Percentiles rank a stretch among this genome's conserved stretches.
Conservation (phyloP, 129 eudicot genomes). For the Chrysanthemum lavandulifolium region DNA sequence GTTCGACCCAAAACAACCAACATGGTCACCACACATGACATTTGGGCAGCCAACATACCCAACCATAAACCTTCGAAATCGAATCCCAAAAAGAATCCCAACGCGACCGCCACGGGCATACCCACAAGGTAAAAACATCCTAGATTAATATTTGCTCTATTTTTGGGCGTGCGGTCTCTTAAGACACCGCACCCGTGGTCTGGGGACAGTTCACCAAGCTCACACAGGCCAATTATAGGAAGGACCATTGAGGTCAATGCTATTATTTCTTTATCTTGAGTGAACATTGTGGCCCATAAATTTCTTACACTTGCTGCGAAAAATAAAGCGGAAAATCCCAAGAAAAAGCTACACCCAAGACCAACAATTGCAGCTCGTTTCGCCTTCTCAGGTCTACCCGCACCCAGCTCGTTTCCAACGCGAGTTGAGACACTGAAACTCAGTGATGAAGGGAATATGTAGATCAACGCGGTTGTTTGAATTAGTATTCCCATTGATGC, state of each 20-base stretch:
- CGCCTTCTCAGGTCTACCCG: constrained; percentile 59
- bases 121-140: constrained; percentile 86
- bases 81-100: constrained; percentile 52
- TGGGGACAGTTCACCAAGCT: constrained; percentile 91
- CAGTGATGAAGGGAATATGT: constrained; percentile 80
- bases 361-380: constrained; percentile 68
- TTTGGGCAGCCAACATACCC: constrained; percentile 83
- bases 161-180: constrained; percentile 83
- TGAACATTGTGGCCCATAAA: constrained; percentile 79
- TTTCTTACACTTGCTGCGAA: constrained; percentile 62
- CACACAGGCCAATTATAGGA: constrained; percentile 87
- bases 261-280: constrained; percentile 65
- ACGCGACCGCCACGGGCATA: constrained; percentile 80
- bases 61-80: constrained; percentile 83
- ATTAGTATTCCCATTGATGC: constrained; percentile 93
- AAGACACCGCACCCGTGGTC: constrained; percentile 92
- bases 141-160: constrained; percentile 70
- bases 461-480: constrained; percentile 77
- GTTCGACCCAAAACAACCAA: constrained; percentile 63
- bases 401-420: constrained; percentile 81
- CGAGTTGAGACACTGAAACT: constrained; percentile 83
- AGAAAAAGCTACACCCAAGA: constrained; percentile 49
- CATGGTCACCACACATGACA: constrained; percentile 75
- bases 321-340: constrained; percentile 61
- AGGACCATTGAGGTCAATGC: constrained; percentile 63